Percentiles rank a stretch among this genome's conserved stretches.
Conservation (phyloP, 2,329 filamentous ascomycete species). For the Curvularia hawaiiensis region DNA sequence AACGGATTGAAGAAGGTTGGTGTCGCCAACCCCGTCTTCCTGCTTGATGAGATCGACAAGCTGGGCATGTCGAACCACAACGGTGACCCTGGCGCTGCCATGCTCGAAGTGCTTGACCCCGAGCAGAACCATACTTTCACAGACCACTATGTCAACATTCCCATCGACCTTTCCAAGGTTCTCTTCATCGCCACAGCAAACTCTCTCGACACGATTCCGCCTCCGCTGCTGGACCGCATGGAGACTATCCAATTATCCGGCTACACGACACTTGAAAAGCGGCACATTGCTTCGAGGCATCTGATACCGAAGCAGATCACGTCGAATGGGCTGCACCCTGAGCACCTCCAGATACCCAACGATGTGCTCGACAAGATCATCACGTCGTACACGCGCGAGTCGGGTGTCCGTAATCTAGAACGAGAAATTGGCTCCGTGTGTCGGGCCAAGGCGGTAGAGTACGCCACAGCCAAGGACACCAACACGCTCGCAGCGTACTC, state of each 20-base stretch:
- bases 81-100: constrained; percentile 93
- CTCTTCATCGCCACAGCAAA: constrained; percentile 98
- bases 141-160: constrained; percentile 95
- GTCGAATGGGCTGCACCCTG: constrained; percentile 80
- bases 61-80: constrained; percentile 89
- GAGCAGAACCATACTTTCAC: constrained; percentile 96
- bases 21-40: constrained; percentile 91
- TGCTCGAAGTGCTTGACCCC: constrained; percentile 96
- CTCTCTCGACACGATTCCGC: constrained; percentile 88
- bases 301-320: constrained; percentile 95
- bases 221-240: constrained; percentile 95
- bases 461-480: constrained; percentile 83
- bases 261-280: constrained; percentile 96
- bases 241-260: constrained; percentile 92
- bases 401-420: constrained; percentile 93
- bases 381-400: constrained; percentile 93
- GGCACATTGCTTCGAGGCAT: constrained; percentile 90
- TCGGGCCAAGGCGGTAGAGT: constrained; percentile 85
- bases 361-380: constrained; percentile 95
- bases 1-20: constrained; percentile 94
- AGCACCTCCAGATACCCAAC: constrained; percentile 76
- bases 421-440: constrained; percentile 95
- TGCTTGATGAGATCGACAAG: constrained; percentile 98
- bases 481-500: constrained; percentile 70
- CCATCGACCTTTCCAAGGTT: constrained; percentile 94